Percentiles rank a stretch among this genome's conserved stretches.
Conservation (phyloP, 129 eudicot genomes). For the Helianthus tuberosus region DNA sequence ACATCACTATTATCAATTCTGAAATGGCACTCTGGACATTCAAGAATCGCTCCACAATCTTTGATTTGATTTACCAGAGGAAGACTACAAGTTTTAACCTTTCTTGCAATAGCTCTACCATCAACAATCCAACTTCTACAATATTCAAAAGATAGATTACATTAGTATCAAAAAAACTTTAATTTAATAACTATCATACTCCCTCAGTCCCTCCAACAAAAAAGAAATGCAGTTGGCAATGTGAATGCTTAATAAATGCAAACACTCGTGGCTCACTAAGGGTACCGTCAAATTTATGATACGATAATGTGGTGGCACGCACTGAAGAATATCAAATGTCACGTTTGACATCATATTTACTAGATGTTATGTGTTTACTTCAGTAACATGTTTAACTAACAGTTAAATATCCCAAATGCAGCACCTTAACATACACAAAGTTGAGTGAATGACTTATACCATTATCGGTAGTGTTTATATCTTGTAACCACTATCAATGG, state of each 20-base stretch:
- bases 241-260: background rate
- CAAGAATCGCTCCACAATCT: conserved; percentile 71
- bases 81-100: conserved; percentile 64
- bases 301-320: background rate
- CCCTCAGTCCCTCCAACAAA: background rate
- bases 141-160: background rate
- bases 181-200: background rate
- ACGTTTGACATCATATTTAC: background rate
- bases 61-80: conserved; percentile 56
- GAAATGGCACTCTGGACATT: conserved; percentile 78
- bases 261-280: background rate
- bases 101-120: conserved; percentile 62
- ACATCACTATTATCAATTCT: conserved; percentile 78
- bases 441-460: background rate
- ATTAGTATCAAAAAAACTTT: conserved; percentile 8
- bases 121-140: conserved; percentile 83
- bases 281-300: background rate
- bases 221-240: background rate
- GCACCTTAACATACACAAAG: background rate
- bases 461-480: background rate
- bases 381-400: background rate
- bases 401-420: background rate
- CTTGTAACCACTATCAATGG: background rate
- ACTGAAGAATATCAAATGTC: background rate
- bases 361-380: background rate